Evolutionary conservation across 805 yeast genomes (phyloP), one percentile per base, ranked within the genome.

Genomic region (Kuraishia ogatae): DNA sequence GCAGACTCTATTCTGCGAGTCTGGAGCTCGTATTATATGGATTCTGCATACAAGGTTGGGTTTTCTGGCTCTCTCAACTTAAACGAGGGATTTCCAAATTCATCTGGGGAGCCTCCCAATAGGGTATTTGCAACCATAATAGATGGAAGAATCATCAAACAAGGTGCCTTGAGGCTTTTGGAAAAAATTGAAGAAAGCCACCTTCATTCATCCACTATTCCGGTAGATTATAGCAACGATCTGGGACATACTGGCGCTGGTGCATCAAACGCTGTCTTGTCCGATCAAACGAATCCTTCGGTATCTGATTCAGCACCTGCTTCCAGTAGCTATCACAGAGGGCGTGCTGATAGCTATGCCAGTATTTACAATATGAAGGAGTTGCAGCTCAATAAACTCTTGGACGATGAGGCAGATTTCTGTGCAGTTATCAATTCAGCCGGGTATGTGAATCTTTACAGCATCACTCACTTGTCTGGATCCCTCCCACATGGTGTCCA

Each of bases 11-110:
- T 76, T 11, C 63, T 92, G 50, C 73, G 90, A 28, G 77, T 87
- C 0, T 90, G 92, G 89, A 79, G 87, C 0, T 79, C 85, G 20
- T 82, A 78, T 65, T 87, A 83, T 58, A 69, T 76, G 54, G 84
- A 79, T 46, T 79, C 78, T n/a, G 83, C 80, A 47, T 79, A 77
- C 54, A 78, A 77, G 50, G 75, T 84, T 21, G 82, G 76, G 57
- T 71, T 74, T 50, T 83, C 89, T 82, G 85, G 85, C 1, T 69
- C 77, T 2, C 58, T 73, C 43, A 72, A 74, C 56, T 60, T 73
- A n/a, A 59, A 59, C 50, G 64, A 64, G 13, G 62, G 57, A 1
- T 35, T 35, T 35, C 43, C 6, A 11, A 35, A 35, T 15, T 8
- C 13, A 3, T 17, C 43, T 8, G 13, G n/a, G 13, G n/a, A 11